Base-by-base conservation (phyloP, 352 stramenopile genomes). In the Phytophthora idaei region DNA sequence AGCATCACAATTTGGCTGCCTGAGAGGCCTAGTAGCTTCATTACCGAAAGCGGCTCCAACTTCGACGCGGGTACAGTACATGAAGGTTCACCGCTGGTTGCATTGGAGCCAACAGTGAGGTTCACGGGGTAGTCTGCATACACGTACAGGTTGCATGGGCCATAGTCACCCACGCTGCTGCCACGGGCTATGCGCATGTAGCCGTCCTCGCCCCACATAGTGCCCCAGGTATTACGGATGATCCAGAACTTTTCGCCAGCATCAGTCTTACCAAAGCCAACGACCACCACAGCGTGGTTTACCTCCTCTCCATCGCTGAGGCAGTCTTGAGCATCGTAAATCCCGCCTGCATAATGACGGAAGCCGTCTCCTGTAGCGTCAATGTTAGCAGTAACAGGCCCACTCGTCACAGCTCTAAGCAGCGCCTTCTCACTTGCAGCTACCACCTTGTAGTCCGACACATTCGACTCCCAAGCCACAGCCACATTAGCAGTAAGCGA, bases 191-290 rank as follows among this genome's bases (percentile, higher is more conserved):
- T 90, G 47, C 85, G 85, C 76, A 95, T 94, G 64, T 92, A 87
- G 47, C 87, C 87, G 41, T 87, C 74, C 57, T 94, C 85, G 54
- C 87, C 88, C 90, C 89, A 97, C 85, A 96, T 95, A 1, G 85
- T 87, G 0, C 90, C 90, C 90, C 90, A 97, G 10, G 85, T 95
- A 69, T 97, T 97, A 21, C 91, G 91, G 25, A 97, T 75, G 54
- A 95, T 80, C 90, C 90, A 97, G 73, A 93, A 97, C 62, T 92
- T 76, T 1, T 92, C 73, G 1, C 86, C 89, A 10, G 68, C 61
- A 2, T 77, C 73, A 1, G 82, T 94, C 57, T 94, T 76, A 44
- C 87, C 90, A 59, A 91, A 97, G 6, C 90, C 90, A 6, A 95
- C 86, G 28, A 94, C 39, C 45, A 97, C 87, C 15, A 97, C 89